Percentiles rank a stretch among this genome's conserved stretches.
Conservation (phyloP, 2,329 filamentous ascomycete species). For the Colletotrichum phormii region DNA sequence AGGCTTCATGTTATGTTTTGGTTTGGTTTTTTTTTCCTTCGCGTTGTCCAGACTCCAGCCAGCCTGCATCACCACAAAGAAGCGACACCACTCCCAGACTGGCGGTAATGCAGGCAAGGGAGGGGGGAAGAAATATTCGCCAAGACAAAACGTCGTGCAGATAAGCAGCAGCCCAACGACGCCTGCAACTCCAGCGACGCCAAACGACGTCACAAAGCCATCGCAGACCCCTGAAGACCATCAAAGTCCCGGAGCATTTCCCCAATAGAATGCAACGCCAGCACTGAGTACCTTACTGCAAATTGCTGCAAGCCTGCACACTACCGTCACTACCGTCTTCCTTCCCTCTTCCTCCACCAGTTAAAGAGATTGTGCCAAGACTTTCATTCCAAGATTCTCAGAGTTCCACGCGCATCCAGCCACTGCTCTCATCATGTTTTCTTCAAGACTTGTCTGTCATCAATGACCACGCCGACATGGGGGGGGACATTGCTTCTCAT, state of each 20-base stretch:
- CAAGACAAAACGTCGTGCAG: constrained; percentile 9
- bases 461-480: background rate
- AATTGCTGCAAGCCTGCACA: too few relatives aligned
- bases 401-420: background rate
- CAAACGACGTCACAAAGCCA: constrained; percentile 14
- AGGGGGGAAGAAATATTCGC: background rate
- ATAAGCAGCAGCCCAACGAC: constrained; percentile 3
- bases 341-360: background rate
- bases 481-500: background rate
- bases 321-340: background rate
- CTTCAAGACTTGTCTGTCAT: background rate
- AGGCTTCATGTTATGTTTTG: background rate
- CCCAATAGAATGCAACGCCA: background rate
- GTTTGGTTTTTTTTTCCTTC: background rate
- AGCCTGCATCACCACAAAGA: background rate
- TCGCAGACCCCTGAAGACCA: constrained; percentile 3
- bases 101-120: constrained; percentile 1
- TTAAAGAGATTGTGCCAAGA: background rate
- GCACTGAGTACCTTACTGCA: background rate
- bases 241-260: background rate
- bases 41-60: background rate
- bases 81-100: background rate
- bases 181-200: background rate
- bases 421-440: background rate
- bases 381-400: background rate